A percentile compares a stretch with the other conserved stretches of the same genome.
Evolutionary conservation across 2,329 filamentous ascomycete species (phyloP).

Genomic region (Alternaria sp.): DNA sequence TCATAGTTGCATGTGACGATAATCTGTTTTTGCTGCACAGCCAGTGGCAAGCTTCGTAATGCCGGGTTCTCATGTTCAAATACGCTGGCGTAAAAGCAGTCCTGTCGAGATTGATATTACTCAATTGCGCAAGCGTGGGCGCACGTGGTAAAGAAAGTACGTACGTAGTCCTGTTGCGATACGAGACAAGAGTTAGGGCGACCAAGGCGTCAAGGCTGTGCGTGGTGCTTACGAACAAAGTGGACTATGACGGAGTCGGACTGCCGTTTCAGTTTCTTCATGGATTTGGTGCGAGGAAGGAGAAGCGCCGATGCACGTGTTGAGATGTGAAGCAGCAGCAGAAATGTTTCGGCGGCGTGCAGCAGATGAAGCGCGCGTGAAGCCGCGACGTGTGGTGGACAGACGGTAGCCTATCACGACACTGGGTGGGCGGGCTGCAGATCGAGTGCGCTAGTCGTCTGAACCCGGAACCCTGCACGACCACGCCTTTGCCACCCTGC

Average conservation of each 20-base stretch:
- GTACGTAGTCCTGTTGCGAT: constrained; percentile 46
- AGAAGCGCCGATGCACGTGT: constrained; percentile 2
- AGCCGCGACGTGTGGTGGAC: constrained; percentile 2
- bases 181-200: constrained; percentile 20
- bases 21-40: constrained; percentile 92
- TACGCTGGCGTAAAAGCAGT: constrained; percentile 95
- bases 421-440: background rate
- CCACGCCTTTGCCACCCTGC: constrained; percentile 12
- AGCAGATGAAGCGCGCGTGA: constrained; percentile 15
- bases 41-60: constrained; percentile 77
- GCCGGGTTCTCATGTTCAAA: constrained; percentile 82
- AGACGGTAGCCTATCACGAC: no score
- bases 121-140: constrained; percentile 17
- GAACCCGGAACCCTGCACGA: background rate
- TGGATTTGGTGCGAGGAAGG: constrained; percentile 3
- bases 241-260: constrained; percentile 74
- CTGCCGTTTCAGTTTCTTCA: constrained; percentile 38
- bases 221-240: constrained; percentile 66
- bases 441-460: no score
- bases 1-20: constrained; percentile 78
- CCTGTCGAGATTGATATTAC: constrained; percentile 53
- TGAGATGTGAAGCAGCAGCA: background rate
- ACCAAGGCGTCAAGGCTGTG: constrained; percentile 30
- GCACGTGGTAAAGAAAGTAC: constrained; percentile 18
- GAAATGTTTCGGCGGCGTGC: constrained; percentile 13